phyloP scores from a whole-genome alignment of 169 alveolate genomes.

The Plasmodium ovale region DNA sequence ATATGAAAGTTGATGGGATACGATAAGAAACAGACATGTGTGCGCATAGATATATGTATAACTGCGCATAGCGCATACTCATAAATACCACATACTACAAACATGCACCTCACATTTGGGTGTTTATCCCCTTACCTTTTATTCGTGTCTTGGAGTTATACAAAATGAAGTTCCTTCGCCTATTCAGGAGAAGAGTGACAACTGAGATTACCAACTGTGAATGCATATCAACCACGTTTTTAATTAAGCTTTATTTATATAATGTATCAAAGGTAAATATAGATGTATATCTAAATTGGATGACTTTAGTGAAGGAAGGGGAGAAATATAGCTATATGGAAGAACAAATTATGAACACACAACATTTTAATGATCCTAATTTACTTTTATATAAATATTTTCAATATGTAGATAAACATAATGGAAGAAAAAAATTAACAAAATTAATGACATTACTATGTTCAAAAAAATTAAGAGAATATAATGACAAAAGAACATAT shows the following conservation, averaged over 20 bases:
- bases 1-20: no score
- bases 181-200: background rate
- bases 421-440: constrained; percentile 22
- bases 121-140: no score
- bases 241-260: constrained; percentile 58
- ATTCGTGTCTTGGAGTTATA: no score
- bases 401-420: constrained; percentile 30
- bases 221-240: constrained; percentile 9
- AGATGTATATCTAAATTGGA: constrained; percentile 28
- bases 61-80: no score
- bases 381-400: constrained; percentile 67
- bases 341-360: constrained; percentile 18
- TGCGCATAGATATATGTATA: no score
- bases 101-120: no score
- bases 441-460: constrained; percentile 32
- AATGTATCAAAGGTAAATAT: constrained; percentile 48
- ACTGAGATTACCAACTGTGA: background rate
- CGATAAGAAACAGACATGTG: no score
- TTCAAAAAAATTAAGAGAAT: constrained; percentile 43
- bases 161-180: constrained; percentile 25
- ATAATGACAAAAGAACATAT: constrained; percentile 17
- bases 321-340: background rate
- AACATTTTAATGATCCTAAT: constrained; percentile 11
- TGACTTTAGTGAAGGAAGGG: constrained; percentile 13
- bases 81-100: no score